A percentile compares a stretch with the other conserved stretches of the same genome.
These are phyloP conservation scores for Dioscorea alata DNA, from an alignment of 106 monocot species.

Conservation along the genomic window DNA sequence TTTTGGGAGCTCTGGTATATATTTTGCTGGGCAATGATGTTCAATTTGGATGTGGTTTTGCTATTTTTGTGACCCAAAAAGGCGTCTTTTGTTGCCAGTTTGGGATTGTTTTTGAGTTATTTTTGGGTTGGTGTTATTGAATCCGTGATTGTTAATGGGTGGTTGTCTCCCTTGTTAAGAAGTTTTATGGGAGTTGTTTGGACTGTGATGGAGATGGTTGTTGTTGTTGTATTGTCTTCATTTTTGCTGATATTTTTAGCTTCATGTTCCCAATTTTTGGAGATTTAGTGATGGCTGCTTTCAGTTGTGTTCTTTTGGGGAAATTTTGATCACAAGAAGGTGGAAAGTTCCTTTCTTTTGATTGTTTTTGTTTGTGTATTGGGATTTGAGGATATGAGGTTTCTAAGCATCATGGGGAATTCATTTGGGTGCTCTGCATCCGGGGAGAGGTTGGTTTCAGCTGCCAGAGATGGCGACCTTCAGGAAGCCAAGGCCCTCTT, in stretches of 20 bases:
- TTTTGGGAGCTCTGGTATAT: not conserved
- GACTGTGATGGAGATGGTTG: not conserved
- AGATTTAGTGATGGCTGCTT: not conserved
- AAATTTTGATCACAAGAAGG: not conserved
- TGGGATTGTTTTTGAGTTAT: no score
- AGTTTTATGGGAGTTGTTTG: constrained; percentile 2
- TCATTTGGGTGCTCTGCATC: constrained; percentile 97
- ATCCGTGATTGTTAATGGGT: not conserved
- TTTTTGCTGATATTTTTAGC: not conserved
- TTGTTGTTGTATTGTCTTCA: not conserved
- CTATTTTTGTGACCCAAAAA: not conserved
- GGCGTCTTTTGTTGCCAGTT: no score
- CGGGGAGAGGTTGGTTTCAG: constrained; percentile 89
- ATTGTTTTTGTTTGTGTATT: not conserved
- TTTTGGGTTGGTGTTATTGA: no score
- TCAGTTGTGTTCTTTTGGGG: not conserved
- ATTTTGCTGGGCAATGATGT: no score
- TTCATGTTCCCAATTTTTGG: not conserved
- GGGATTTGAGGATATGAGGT: constrained; percentile 43
- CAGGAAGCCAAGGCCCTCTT: constrained; percentile 88
- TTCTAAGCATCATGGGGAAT: constrained; percentile 89
- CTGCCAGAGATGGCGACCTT: constrained; percentile 93
- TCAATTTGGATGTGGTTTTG: no score
- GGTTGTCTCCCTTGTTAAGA: not conserved
- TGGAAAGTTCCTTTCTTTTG: not conserved